Base-by-base conservation (phyloP, 257 asterid genomes). In the Misopates orontium region DNA sequence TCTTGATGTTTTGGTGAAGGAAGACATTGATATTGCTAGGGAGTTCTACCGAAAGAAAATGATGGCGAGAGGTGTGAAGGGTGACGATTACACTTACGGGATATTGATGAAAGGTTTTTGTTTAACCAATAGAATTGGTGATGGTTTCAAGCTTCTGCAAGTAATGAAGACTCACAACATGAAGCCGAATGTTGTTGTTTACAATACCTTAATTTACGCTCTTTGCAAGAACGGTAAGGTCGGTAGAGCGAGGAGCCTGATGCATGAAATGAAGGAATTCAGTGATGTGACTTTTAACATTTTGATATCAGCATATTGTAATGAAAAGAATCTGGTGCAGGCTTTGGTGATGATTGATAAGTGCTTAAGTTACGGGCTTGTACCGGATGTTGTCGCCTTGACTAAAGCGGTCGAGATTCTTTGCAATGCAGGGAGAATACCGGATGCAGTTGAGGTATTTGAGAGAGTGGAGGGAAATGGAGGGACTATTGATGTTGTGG, bases 41-140 rank as follows among this genome's bases (percentile, higher is more conserved):
- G 85, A 86, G 73, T 86, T 90, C 73, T 94, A 84, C 22, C 72
- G 95, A 84, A 85, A 49, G 81, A 94, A 90, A 77, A 90, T 94
- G 79, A 85, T 81, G 91, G 88, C 68, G 4, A 56, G 25, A 74
- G 95, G 91, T 22, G 70, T 91, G 71, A 72, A 71, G 64, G 95
- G 91, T 12, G 97, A 94, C 74, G 90, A 80, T 56, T 94, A 88
- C 76, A 90, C 99, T 61, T 85, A 76, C 1, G 97, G 87, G 56
- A 90, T 86, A 76, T 68, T 94, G 78, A 94, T 94, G 97, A 94
- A 94, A 78, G 96, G 99, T 12, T 85, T 94, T 69, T 90, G 95
- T 83, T 75, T 81, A 72, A 94, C 99, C 25, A 94, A 88, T 76
- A 77, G 97, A 62, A 88, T 94, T 3, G 85, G 85, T 5, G 99